These are phyloP conservation scores for Leucosporidium yakuticum DNA, from an alignment of 768 basidiomycete genomes.

Conservation along the genomic window DNA sequence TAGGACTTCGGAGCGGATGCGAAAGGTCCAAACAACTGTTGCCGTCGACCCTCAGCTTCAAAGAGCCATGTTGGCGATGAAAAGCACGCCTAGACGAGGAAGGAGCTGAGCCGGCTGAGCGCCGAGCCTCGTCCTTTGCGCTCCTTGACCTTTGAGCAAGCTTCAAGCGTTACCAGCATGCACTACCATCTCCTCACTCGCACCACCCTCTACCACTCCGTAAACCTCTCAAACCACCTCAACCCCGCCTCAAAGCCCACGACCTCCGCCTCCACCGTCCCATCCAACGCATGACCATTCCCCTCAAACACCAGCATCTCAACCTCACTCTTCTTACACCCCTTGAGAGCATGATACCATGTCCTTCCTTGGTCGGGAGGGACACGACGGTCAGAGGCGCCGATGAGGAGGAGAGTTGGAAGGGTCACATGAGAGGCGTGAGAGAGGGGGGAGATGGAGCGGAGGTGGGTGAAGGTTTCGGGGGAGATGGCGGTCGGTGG, in stretches of 20 bases:
- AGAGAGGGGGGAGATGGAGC: slow-evolving; percentile 55
- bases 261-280: slow-evolving; percentile 55
- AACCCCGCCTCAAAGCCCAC: slow-evolving; percentile 53
- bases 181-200: too few relatives aligned
- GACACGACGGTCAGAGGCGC: slow-evolving; percentile 58
- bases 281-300: slow-evolving; percentile 60
- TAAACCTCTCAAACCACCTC: slow-evolving; percentile 50
- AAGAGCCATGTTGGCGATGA: too few relatives aligned
- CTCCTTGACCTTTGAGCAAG: too few relatives aligned
- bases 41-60: too few relatives aligned
- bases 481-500: slow-evolving; percentile 48
- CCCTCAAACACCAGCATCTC: slow-evolving; percentile 60
- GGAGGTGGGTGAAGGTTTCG: slow-evolving; percentile 49
- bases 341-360: slow-evolving; percentile 64
- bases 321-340: slow-evolving; percentile 44
- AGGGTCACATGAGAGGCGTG: slow-evolving; percentile 52
- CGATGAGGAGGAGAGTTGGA: slow-evolving; percentile 58
- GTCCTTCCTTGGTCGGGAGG: slow-evolving; percentile 58
- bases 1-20: too few relatives aligned
- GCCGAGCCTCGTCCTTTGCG: too few relatives aligned
- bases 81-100: too few relatives aligned
- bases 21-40: too few relatives aligned
- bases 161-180: too few relatives aligned
- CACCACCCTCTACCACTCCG: background rate
- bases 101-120: too few relatives aligned